Base-by-base conservation (phyloP, 2,329 filamentous ascomycete species). In the Falciphora oryzae region DNA sequence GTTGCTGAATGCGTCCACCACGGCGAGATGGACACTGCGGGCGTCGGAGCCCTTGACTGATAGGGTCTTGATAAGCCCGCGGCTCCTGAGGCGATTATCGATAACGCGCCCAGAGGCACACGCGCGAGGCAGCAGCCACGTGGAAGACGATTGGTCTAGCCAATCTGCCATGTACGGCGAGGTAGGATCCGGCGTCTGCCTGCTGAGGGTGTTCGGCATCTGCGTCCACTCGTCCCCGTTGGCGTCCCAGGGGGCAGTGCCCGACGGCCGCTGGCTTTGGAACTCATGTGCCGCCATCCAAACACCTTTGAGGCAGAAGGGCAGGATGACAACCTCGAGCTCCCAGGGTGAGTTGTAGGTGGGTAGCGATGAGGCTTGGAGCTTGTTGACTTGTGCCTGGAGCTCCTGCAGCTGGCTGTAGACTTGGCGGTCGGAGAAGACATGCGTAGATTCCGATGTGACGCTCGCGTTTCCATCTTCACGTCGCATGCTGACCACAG, bases 301-400 rank as follows among this genome's bases (percentile, higher is more conserved):
- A 7, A 87, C 70, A 28, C 79, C 81, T 68, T 81, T 84, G 8
- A 87, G 75, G 1, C 82, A 80, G 73, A 91, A 94, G 1, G 91
- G 91, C 10, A 93, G 74, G 65, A 93, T 86, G 1, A 93, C 86
- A 5, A 93, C 88, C 71, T 93, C 90, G 1, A 94, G 78, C 68
- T 90, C 85, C 89, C 90, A 93, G 0, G 90, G 89, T 57, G 84
- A 80, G 57, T 77, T 75, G 32, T 79, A 79, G 0, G 89, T 86
- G n/a, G 90, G 89, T 35, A 86, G 74, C 13, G 83, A 78, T 7
- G 82, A 81, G 16, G 74, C 72, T 73, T 90, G 87, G 13, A 91
- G 78, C 58, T 84, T 79, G 35, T 78, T 74, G 61, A 86, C 75
- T 66, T 83, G 81, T 3, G 80, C 78, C 67, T 82, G 79, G 0